Evolutionary conservation across 1,284 basidiomycete genomes (phyloP).

Genomic region (Porodaedalea pini): DNA sequence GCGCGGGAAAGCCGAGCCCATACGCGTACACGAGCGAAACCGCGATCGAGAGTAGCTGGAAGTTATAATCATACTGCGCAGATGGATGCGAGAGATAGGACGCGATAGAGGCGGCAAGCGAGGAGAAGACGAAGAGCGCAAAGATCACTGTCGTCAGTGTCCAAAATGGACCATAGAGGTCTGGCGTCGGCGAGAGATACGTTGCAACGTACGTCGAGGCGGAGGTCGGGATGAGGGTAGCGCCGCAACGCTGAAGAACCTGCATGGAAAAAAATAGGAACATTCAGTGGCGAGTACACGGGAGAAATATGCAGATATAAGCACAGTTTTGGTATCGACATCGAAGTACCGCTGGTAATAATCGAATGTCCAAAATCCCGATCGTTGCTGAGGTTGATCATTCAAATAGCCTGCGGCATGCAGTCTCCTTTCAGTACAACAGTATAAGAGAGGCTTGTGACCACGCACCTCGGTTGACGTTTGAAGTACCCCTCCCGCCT

Average conservation of each 20-base stretch:
- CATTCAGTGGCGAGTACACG: not conserved
- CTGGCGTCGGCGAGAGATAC: slow-evolving; percentile 61
- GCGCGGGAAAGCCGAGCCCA: slow-evolving; percentile 73
- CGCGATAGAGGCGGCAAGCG: slow-evolving; percentile 79
- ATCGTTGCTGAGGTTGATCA: slow-evolving; percentile 39
- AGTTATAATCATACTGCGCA: slow-evolving; percentile 71
- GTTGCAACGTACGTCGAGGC: slow-evolving; percentile 50
- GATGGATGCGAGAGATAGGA: slow-evolving; percentile 68
- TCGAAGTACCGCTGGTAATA: slow-evolving; percentile 82
- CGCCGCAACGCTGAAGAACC: slow-evolving; percentile 70
- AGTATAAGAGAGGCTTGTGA: not conserved
- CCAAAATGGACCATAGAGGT: slow-evolving; percentile 93
- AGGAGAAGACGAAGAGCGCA: slow-evolving; percentile 86
- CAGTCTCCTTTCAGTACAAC: not conserved
- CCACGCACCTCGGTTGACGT: slow-evolving; percentile 47
- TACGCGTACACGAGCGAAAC: slow-evolving; percentile 84
- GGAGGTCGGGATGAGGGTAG: slow-evolving; percentile 63
- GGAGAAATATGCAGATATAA: slow-evolving; percentile 19
- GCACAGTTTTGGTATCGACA: slow-evolving; percentile 69
- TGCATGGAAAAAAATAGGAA: slow-evolving; percentile 26
- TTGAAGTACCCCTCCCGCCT: slow-evolving; percentile 37
- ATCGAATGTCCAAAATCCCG: slow-evolving; percentile 71
- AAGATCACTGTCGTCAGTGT: slow-evolving; percentile 90
- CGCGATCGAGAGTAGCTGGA: slow-evolving; percentile 78
- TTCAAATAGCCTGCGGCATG: slow-evolving; percentile 46